Conservation (phyloP, 345 rosid species). For the Aquilaria yunnanensis region DNA sequence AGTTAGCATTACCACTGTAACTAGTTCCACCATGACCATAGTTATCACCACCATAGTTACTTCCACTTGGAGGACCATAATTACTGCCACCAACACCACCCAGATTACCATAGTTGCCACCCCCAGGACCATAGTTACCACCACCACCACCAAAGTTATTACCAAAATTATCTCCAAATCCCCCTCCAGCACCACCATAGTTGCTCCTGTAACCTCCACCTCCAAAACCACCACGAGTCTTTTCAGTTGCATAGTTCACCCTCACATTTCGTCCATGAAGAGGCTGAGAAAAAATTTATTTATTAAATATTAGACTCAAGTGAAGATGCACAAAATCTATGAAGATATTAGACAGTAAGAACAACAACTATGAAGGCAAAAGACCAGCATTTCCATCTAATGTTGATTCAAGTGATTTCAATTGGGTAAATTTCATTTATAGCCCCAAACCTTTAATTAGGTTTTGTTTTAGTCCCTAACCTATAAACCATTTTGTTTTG, state of each 20-base stretch:
- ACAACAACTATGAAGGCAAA: not conserved
- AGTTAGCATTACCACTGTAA: not conserved
- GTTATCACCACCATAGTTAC: not conserved
- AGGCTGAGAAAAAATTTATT: not conserved
- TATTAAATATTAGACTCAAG: not conserved
- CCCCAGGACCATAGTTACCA: not conserved
- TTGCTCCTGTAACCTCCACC: not conserved
- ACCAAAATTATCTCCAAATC: not conserved
- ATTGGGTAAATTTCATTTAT: not conserved
- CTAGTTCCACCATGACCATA: not conserved
- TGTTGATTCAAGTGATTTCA: not conserved
- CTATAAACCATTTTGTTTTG: too few relatives aligned
- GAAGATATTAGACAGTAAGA: not conserved
- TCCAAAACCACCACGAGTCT: not conserved
- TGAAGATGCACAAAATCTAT: not conserved
- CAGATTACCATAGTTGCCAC: not conserved
- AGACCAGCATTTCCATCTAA: too few relatives aligned
- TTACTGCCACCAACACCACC: not conserved
- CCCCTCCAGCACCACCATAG: slow-evolving; percentile 2
- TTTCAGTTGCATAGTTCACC: slow-evolving; percentile 8
- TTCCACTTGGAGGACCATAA: not conserved
- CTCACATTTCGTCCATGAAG: slow-evolving; percentile 3
- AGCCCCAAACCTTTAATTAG: not conserved
- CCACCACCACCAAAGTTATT: not conserved
- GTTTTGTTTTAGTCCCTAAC: not conserved